Evolutionary conservation across 352 stramenopile genomes (phyloP).

Genomic region (Salisapilia sapeloensis): DNA sequence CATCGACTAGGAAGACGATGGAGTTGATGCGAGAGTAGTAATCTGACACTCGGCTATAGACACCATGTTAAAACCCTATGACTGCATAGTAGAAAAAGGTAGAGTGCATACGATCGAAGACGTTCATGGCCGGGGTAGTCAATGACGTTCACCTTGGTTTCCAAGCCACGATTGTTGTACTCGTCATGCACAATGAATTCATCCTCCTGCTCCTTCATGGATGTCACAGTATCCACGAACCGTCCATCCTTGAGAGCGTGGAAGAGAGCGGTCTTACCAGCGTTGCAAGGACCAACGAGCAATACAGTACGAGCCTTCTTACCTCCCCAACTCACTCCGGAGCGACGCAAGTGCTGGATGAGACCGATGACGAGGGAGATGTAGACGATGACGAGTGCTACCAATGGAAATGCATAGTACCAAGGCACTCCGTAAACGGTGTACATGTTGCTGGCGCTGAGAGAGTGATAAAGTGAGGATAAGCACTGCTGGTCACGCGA

Average conservation of each 20-base stretch:
- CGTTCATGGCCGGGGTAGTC: slow-evolving; percentile 75
- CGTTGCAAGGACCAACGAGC: slow-evolving; percentile 36
- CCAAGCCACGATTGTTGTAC: slow-evolving; percentile 55
- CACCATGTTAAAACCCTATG: slow-evolving; percentile 1
- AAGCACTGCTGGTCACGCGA: too few species aligned
- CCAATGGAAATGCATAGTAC: slow-evolving; percentile 35
- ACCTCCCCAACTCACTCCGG: slow-evolving; percentile 39
- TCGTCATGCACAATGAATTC: slow-evolving; percentile 43
- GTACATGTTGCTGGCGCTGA: slow-evolving; percentile 7
- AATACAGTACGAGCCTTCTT: slow-evolving; percentile 64
- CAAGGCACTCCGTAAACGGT: slow-evolving; percentile 29
- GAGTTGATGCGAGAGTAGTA: slow-evolving; percentile 52
- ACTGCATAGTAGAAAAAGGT: slow-evolving; percentile 1
- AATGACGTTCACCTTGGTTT: slow-evolving; percentile 45
- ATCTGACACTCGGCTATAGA: slow-evolving; percentile 34
- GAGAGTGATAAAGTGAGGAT: too few species aligned
- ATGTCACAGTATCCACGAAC: slow-evolving; percentile 62
- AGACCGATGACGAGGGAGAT: slow-evolving; percentile 39
- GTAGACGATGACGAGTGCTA: slow-evolving; percentile 22
- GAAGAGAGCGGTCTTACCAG: slow-evolving; percentile 75
- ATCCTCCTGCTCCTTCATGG: slow-evolving; percentile 67
- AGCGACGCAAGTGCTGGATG: slow-evolving; percentile 41
- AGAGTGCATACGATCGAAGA: slow-evolving; percentile 33
- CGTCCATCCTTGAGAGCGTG: slow-evolving; percentile 51
- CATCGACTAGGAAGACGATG: slow-evolving; percentile 70